Percentiles rank a stretch among this genome's conserved stretches.
Conservation (phyloP, 2,329 filamentous ascomycete species). For the Colletotrichum sp. region DNA sequence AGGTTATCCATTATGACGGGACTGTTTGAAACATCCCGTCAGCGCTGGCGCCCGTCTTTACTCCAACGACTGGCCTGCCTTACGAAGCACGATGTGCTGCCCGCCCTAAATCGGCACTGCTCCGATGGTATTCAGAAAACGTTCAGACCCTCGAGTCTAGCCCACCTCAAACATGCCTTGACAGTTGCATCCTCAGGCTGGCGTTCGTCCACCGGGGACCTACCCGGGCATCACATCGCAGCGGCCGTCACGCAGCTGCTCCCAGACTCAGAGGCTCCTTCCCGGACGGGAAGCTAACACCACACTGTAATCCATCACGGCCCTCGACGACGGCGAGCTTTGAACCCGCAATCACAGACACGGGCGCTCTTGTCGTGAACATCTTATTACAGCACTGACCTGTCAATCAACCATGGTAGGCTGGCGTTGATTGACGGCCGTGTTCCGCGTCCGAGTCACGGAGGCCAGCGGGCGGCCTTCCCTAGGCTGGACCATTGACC, state of each 20-base stretch:
- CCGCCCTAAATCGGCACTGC: background rate
- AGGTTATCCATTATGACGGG: background rate
- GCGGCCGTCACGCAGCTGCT: background rate
- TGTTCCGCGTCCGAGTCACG: background rate
- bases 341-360: background rate
- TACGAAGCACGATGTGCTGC: background rate
- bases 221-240: background rate
- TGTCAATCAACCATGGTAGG: background rate
- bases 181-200: background rate
- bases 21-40: background rate
- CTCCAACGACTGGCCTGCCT: background rate
- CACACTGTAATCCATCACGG: background rate
- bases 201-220: background rate
- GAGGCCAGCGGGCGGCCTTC: background rate
- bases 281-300: background rate
- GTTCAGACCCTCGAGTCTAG: background rate
- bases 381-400: background rate
- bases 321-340: background rate
- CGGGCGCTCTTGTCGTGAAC: background rate
- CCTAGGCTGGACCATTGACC: background rate
- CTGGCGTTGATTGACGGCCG: background rate
- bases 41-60: background rate
- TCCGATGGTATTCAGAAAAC: background rate
- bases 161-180: background rate
- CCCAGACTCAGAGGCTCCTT: background rate